Evolutionary conservation across 257 asterid species (phyloP).

Genomic region (Fraxinus americana): DNA sequence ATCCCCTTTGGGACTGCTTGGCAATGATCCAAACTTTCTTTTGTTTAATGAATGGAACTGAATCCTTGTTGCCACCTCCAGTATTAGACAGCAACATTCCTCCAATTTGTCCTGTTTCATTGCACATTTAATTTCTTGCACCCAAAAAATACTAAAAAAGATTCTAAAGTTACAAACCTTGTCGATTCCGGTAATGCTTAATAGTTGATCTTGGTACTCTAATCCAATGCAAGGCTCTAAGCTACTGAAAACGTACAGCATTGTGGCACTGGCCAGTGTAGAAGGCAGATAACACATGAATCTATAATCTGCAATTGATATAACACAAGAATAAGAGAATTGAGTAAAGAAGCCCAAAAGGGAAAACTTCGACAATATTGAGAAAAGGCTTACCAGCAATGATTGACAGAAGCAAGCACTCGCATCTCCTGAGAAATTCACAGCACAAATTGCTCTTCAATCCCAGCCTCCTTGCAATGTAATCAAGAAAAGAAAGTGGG

Average conservation of each 20-base stretch:
- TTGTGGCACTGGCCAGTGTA: constrained; percentile 78
- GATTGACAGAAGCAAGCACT: constrained; percentile 50
- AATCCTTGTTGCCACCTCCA: constrained; percentile 50
- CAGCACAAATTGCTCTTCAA: constrained; percentile 32
- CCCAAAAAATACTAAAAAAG: background rate
- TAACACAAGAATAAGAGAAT: no score
- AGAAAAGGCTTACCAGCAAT: constrained; percentile 36
- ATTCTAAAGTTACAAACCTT: constrained; percentile 42
- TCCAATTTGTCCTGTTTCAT: constrained; percentile 66
- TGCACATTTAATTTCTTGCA: background rate
- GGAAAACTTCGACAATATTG: background rate
- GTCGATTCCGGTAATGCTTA: constrained; percentile 62
- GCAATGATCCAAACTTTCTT: constrained; percentile 53
- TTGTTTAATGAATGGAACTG: constrained; percentile 43
- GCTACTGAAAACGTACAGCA: constrained; percentile 63
- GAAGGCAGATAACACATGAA: constrained; percentile 52
- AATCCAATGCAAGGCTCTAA: constrained; percentile 55
- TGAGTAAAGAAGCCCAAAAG: background rate
- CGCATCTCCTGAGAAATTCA: constrained; percentile 51
- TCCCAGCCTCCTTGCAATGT: constrained; percentile 45
- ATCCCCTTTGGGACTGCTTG: constrained; percentile 81
- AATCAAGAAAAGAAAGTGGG: constrained; percentile 60
- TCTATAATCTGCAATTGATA: constrained; percentile 4
- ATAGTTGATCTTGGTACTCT: constrained; percentile 56
- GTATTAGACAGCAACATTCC: constrained; percentile 52